phyloP scores from a whole-genome alignment of 1,139 yeast genomes.

The Nadsonia starkeyi-henricii region DNA sequence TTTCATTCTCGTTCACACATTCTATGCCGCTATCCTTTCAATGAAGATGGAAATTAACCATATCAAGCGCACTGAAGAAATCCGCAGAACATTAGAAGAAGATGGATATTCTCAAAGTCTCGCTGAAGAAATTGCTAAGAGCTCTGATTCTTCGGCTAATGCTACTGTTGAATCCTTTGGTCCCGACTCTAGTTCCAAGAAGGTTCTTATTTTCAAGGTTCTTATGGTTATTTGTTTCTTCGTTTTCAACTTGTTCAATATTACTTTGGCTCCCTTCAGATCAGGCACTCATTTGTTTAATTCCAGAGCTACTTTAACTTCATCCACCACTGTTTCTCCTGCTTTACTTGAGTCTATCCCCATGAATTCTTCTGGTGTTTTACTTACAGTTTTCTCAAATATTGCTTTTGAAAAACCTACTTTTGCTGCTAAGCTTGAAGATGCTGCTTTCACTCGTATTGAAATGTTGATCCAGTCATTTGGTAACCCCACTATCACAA shows the following conservation, averaged over 20 bases:
- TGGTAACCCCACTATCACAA: conserved; percentile 69
- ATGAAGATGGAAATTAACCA: conserved; percentile 81
- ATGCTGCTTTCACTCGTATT: conserved; percentile 37
- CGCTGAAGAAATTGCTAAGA: conserved; percentile 55
- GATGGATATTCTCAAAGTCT: conserved; percentile 72
- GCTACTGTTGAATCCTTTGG: conserved; percentile 9
- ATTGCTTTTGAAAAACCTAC: conserved; percentile 60
- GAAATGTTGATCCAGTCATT: conserved; percentile 57
- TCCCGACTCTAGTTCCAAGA: conserved; percentile 11
- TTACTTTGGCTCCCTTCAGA: conserved; percentile 34
- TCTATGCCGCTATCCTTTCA: conserved; percentile 73
- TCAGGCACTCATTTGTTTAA: conserved; percentile 6
- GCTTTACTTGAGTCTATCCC: conserved; percentile 11
- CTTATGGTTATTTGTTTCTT: conserved; percentile 55
- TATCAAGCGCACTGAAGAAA: conserved; percentile 72
- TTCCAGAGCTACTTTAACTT: background rate
- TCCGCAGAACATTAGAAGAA: conserved; percentile 78
- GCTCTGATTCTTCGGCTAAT: conserved; percentile 13
- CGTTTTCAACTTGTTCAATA: conserved; percentile 42
- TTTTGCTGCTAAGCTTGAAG: conserved; percentile 51
- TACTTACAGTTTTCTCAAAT: conserved; percentile 56
- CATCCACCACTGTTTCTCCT: conserved; percentile 1
- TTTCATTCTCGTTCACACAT: conserved; percentile 61
- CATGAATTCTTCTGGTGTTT: conserved; percentile 28
- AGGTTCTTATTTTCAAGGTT: conserved; percentile 45